A percentile compares a stretch with the other conserved stretches of the same genome.
phyloP scores from a whole-genome alignment of 2,329 filamentous ascomycete genomes.

The Apiospora marii region DNA sequence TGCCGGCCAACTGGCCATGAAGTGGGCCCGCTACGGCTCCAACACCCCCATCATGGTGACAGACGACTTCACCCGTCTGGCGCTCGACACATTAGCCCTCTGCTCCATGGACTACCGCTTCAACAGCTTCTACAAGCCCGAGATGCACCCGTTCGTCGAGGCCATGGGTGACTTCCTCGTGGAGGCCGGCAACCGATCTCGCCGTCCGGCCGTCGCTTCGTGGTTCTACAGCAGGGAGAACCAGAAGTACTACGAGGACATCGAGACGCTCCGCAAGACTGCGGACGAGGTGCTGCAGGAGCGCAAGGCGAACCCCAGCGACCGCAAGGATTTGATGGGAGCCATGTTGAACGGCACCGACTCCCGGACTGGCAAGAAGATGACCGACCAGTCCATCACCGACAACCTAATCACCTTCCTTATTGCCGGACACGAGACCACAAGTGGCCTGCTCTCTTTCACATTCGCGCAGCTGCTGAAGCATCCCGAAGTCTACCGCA shows the following conservation, averaged over 20 bases:
- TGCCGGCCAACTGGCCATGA: constrained; percentile 69
- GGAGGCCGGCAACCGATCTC: constrained; percentile 60
- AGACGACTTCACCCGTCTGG: constrained; percentile 76
- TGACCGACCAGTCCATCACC: constrained; percentile 69
- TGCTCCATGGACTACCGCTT: constrained; percentile 65
- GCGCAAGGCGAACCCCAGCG: constrained; percentile 59
- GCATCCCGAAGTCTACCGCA: constrained; percentile 54
- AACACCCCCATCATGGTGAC: constrained; percentile 40
- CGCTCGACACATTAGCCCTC: constrained; percentile 75
- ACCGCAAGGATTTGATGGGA: constrained; percentile 72
- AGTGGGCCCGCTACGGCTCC: constrained; percentile 72
- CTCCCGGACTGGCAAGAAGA: constrained; percentile 69
- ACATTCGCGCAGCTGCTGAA: constrained; percentile 58
- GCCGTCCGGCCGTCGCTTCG: constrained; percentile 55
- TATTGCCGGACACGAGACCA: constrained; percentile 60
- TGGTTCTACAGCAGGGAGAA: constrained; percentile 58
- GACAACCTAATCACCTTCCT: constrained; percentile 67
- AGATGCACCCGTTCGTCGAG: constrained; percentile 73
- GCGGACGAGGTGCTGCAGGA: constrained; percentile 67
- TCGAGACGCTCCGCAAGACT: constrained; percentile 61
- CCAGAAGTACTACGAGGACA: constrained; percentile 61
- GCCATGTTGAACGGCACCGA: constrained; percentile 75
- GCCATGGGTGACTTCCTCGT: constrained; percentile 71
- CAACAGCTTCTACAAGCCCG: constrained; percentile 74
- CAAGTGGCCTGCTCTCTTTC: constrained; percentile 59